phyloP scores from a whole-genome alignment of 1,139 yeast genomes.

The Lodderomyces margitis region DNA sequence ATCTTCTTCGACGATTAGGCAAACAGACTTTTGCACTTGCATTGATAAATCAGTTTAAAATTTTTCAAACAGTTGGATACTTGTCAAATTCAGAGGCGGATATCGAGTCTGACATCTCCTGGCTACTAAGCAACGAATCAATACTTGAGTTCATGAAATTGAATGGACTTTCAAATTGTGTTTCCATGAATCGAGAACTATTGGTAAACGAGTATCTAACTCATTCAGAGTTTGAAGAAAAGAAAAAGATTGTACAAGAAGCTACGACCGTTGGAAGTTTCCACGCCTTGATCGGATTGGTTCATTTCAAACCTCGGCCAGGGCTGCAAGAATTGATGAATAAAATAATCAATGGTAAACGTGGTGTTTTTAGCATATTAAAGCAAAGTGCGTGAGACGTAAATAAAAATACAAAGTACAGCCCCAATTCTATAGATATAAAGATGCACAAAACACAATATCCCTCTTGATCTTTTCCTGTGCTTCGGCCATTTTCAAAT shows the following conservation, averaged over 20 bases:
- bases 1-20: conserved; percentile 16
- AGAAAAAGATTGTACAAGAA: conserved; percentile 20
- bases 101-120: neutral
- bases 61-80: conserved; percentile 27
- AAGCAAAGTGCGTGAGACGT: conserved; percentile 3
- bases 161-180: conserved; percentile 22
- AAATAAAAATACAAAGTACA: neutral
- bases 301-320: conserved; percentile 30
- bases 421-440: conserved; percentile 57
- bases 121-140: conserved; percentile 18
- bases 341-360: conserved; percentile 27
- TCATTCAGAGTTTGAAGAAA: conserved; percentile 12
- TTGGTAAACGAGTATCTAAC: conserved; percentile 4
- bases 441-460: conserved; percentile 94
- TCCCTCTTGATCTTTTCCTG: conserved; percentile 95
- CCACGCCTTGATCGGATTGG: conserved; percentile 39
- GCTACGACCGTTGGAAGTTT: conserved; percentile 36
- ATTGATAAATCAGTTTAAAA: conserved; percentile 14
- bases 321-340: conserved; percentile 18
- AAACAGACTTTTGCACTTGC: conserved; percentile 11
- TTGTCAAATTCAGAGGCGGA: conserved; percentile 18
- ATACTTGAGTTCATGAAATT: conserved; percentile 35
- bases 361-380: conserved; percentile 22
- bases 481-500: conserved; percentile 85
- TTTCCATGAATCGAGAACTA: conserved; percentile 10